These are phyloP conservation scores for Magnusiomyces suaveolens DNA, from an alignment of 1,139 yeast species.

Conservation along the genomic window DNA sequence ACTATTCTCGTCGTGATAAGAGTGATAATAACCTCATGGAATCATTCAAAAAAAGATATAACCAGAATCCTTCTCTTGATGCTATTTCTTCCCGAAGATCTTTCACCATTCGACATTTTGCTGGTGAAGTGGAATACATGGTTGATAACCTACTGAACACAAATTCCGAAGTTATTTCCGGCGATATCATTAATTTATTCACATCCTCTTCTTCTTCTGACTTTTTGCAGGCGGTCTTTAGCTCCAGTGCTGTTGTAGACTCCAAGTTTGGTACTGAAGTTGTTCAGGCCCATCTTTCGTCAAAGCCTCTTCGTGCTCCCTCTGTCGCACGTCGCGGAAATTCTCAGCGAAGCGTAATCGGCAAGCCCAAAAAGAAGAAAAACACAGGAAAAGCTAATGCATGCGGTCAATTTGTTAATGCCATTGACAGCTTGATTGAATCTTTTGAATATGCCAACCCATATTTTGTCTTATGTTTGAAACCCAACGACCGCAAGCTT, in stretches of 20 bases:
- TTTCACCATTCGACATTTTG: conserved; percentile 34
- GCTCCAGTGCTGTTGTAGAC: conserved; percentile 34
- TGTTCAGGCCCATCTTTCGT: conserved; percentile 34
- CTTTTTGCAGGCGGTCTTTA: conserved; percentile 31
- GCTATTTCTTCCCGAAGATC: conserved; percentile 26
- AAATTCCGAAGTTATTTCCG: conserved; percentile 33
- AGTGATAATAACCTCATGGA: conserved; percentile 30
- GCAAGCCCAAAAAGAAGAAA: conserved; percentile 8
- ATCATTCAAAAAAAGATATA: conserved; percentile 30
- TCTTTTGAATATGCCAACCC: conserved; percentile 35
- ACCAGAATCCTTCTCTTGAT: conserved; percentile 27
- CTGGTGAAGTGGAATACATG: conserved; percentile 36
- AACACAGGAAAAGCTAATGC: conserved; percentile 22
- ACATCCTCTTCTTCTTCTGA: conserved; percentile 34
- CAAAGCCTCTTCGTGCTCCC: conserved; percentile 35
- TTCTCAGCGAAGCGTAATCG: conserved; percentile 6
- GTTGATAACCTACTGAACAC: conserved; percentile 28
- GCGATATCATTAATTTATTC: conserved; percentile 35
- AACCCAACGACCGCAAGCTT: conserved; percentile 35
- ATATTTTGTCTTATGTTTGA: conserved; percentile 35
- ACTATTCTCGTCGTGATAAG: conserved; percentile 33
- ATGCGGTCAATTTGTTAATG: conserved; percentile 31
- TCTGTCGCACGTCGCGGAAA: conserved; percentile 25
- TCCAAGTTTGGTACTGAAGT: conserved; percentile 29
- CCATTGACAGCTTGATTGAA: conserved; percentile 31